phyloP scores from a whole-genome alignment of 495 filamentous ascomycete genomes.

The Lepraria neglecta region DNA sequence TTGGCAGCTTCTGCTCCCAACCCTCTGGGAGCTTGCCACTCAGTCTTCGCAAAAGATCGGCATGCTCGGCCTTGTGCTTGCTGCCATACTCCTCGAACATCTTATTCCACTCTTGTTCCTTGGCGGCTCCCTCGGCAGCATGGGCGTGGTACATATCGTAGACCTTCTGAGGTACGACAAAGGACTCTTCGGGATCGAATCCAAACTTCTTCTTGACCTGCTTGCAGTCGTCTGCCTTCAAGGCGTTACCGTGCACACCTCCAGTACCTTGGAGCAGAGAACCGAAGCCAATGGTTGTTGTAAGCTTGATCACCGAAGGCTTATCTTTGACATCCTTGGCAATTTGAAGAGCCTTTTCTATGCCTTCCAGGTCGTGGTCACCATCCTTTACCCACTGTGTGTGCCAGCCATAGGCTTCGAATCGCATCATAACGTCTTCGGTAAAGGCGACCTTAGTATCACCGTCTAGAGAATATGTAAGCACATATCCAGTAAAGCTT shows the following conservation, averaged over 20 bases:
- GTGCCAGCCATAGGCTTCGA: slow-evolving; percentile 98
- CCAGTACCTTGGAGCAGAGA: slow-evolving; percentile 89
- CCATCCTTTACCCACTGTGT: slow-evolving; percentile 78
- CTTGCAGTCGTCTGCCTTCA: slow-evolving; percentile 90
- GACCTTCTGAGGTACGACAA: slow-evolving; percentile 89
- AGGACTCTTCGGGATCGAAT: slow-evolving; percentile 89
- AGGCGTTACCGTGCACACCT: slow-evolving; percentile 89
- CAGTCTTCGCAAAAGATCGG: slow-evolving; percentile 76
- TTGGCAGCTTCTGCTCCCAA: slow-evolving; percentile 91
- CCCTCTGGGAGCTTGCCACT: slow-evolving; percentile 84
- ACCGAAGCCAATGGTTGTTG: slow-evolving; percentile 95
- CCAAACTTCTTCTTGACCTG: slow-evolving; percentile 89
- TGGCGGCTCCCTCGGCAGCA: slow-evolving; percentile 74
- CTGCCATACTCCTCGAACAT: slow-evolving; percentile 79
- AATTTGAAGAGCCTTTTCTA: slow-evolving; percentile 82
- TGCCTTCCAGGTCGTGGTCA: slow-evolving; percentile 80
- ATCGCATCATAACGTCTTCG: slow-evolving; percentile 91
- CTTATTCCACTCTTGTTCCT: slow-evolving; percentile 92
- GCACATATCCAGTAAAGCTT: not conserved
- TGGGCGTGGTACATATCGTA: slow-evolving; percentile 85
- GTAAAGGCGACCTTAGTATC: slow-evolving; percentile 94
- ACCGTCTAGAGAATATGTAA: slow-evolving; percentile 54
- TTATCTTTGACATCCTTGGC: slow-evolving; percentile 86
- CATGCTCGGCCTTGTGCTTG: slow-evolving; percentile 67
- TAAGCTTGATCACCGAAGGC: slow-evolving; percentile 94